A percentile compares a stretch with the other conserved stretches of the same genome.
These are phyloP conservation scores for Curvularia sp. DNA, from an alignment of 2,329 filamentous ascomycete genomes.

Conservation along the genomic window DNA sequence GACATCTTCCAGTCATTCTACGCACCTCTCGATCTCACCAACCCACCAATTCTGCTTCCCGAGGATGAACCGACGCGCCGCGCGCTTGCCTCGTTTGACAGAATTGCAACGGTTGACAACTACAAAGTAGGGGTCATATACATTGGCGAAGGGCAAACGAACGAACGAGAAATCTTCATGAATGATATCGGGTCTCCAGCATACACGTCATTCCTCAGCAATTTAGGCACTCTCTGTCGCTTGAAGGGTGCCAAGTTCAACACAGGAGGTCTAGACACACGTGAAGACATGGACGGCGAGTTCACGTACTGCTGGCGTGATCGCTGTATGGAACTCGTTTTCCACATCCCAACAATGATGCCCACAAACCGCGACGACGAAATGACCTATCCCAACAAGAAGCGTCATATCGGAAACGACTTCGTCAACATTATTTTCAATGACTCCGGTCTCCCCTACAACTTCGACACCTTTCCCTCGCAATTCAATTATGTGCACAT, in stretches of 20 bases:
- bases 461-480: constrained; percentile 89
- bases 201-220: constrained; percentile 83
- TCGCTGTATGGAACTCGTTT: constrained; percentile 91
- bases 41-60: constrained; percentile 77
- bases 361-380: constrained; percentile 83
- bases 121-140: constrained; percentile 97
- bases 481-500: constrained; percentile 98
- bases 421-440: constrained; percentile 99
- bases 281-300: constrained; percentile 80
- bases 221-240: constrained; percentile 80
- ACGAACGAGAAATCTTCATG: constrained; percentile 82
- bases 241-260: constrained; percentile 88
- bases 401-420: constrained; percentile 95
- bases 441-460: constrained; percentile 87
- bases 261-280: constrained; percentile 85
- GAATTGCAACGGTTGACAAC: constrained; percentile 87
- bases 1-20: constrained; percentile 75
- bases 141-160: constrained; percentile 83
- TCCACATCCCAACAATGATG: constrained; percentile 97
- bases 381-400: constrained; percentile 78
- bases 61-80: constrained; percentile 73
- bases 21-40: constrained; percentile 57
- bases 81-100: constrained; percentile 82
- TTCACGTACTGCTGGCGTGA: constrained; percentile 95
- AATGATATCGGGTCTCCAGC: constrained; percentile 87